Percentiles rank a stretch among this genome's conserved stretches.
Conservation (phyloP, 2,329 filamentous ascomycete species). For the Gyromitra esculenta region DNA sequence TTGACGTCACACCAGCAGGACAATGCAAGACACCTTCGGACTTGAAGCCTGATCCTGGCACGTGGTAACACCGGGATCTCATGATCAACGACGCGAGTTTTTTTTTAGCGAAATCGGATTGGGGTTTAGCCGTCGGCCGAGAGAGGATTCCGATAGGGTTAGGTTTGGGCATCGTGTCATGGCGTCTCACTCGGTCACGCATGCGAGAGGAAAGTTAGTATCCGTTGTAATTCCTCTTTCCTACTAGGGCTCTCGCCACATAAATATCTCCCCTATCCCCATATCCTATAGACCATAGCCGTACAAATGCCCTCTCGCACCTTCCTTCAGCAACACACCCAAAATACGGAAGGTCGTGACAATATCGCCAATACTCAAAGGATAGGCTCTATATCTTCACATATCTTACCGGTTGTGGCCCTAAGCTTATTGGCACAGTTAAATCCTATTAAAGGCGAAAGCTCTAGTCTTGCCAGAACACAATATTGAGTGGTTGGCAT, state of each 20-base stretch:
- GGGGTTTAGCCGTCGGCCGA: conserved; percentile 4
- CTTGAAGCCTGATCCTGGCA: conserved; percentile 2
- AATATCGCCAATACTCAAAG: no score
- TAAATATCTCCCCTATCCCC: neutral
- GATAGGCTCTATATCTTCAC: no score
- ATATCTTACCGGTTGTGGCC: no score
- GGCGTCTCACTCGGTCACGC: neutral
- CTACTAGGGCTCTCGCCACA: no score
- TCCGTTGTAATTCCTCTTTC: neutral
- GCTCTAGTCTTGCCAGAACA: no score
- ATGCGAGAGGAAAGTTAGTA: neutral
- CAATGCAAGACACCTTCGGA: neutral
- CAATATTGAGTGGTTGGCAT: no score
- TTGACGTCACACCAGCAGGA: conserved; percentile 7
- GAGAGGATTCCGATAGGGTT: neutral
- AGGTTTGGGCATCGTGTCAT: neutral
- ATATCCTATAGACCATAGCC: no score
- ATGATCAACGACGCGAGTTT: neutral
- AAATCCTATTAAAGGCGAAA: no score
- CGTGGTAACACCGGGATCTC: neutral
- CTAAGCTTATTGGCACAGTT: no score
- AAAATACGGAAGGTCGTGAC: no score
- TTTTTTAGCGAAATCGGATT: neutral
- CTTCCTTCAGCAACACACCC: no score
- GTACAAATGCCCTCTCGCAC: no score